Evolutionary conservation across 2,329 filamentous ascomycete species (phyloP).

Genomic region (Stagonosporopsis rhizophila): DNA sequence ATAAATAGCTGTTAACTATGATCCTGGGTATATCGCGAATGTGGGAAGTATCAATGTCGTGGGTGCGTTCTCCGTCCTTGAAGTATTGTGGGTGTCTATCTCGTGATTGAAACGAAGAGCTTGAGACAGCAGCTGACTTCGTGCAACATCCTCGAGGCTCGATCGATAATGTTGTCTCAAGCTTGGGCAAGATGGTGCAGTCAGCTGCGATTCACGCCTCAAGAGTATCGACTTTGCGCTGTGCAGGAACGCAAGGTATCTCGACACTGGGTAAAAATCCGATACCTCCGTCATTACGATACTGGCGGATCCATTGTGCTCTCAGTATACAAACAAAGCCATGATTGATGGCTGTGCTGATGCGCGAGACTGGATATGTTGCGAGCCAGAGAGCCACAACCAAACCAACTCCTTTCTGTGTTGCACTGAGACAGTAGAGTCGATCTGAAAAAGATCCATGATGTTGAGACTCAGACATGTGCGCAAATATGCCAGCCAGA

Average conservation of each 20-base stretch:
- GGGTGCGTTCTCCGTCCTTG: background rate
- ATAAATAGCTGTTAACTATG: background rate
- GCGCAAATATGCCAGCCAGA: slow-evolving; percentile 9
- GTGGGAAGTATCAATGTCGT: background rate
- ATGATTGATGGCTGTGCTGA: slow-evolving; percentile 24
- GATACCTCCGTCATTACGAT: slow-evolving; percentile 22
- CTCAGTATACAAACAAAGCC: slow-evolving; percentile 13
- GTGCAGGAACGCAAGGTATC: slow-evolving; percentile 15
- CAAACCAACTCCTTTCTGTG: slow-evolving; percentile 24
- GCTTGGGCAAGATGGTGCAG: background rate
- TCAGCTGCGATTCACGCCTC: background rate
- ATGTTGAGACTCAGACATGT: background rate
- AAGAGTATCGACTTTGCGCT: background rate
- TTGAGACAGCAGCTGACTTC: background rate
- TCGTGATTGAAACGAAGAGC: background rate
- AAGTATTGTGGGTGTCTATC: background rate
- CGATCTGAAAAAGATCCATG: background rate
- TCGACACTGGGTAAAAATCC: slow-evolving; percentile 28
- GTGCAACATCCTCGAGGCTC: background rate
- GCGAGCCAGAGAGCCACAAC: slow-evolving; percentile 27
- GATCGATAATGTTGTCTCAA: background rate
- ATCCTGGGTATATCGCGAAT: background rate
- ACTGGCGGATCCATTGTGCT: slow-evolving; percentile 23
- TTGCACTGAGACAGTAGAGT: slow-evolving; percentile 14
- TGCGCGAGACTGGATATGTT: slow-evolving; percentile 26